phyloP scores from a whole-genome alignment of 441 rosid genomes.

The Arabidopsis hybrid region DNA sequence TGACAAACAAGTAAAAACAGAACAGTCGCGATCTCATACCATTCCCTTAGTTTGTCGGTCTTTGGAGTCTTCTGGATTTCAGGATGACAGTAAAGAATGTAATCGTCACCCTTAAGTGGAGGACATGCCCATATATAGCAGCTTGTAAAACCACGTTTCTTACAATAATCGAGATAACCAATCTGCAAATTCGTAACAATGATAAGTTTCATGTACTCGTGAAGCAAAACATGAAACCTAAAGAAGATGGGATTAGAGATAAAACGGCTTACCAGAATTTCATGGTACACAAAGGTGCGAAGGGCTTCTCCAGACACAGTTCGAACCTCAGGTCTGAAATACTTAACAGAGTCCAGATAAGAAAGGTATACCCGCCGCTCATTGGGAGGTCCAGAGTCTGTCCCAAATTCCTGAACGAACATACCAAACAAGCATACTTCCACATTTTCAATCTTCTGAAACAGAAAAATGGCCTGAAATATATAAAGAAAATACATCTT shows the following conservation, averaged over 20 bases:
- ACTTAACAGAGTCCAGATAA: constrained; percentile 91
- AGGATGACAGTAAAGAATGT: constrained; percentile 94
- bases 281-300: constrained; percentile 96
- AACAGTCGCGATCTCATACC: constrained; percentile 56
- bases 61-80: constrained; percentile 98
- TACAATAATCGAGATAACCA: constrained; percentile 97
- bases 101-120: constrained; percentile 97
- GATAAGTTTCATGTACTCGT: neutral
- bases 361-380: constrained; percentile 92
- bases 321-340: constrained; percentile 89
- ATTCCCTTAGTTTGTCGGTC: constrained; percentile 91
- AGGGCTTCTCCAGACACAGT: constrained; percentile 95
- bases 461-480: constrained; percentile 77
- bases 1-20: neutral
- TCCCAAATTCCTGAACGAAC: constrained; percentile 97
- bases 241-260: constrained; percentile 12
- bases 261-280: constrained; percentile 73
- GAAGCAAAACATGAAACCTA: constrained; percentile 12
- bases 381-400: constrained; percentile 76
- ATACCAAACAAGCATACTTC: constrained; percentile 97
- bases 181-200: constrained; percentile 54
- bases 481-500: constrained; percentile 7
- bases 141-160: constrained; percentile 93
- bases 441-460: constrained; percentile 98
- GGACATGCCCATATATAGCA: constrained; percentile 99